These are phyloP conservation scores for Colletotrichum simmondsii DNA, from an alignment of 2,329 filamentous ascomycete species.

Conservation along the genomic window DNA sequence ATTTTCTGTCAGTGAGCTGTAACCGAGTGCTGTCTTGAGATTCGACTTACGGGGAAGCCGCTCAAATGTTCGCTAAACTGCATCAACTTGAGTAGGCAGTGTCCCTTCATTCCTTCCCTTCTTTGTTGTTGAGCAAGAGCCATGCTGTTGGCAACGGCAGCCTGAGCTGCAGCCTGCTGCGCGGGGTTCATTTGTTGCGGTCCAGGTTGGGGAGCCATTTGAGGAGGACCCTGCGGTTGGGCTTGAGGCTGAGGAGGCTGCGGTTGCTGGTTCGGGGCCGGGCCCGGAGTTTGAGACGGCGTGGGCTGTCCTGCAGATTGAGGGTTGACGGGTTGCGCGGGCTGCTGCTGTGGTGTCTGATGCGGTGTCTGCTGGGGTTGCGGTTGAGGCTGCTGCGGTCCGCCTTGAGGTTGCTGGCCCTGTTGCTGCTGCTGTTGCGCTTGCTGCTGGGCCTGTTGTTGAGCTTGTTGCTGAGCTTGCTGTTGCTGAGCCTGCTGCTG, in stretches of 20 bases:
- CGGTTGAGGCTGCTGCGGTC: slow-evolving; percentile 47
- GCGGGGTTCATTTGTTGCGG: slow-evolving; percentile 39
- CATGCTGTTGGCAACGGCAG: slow-evolving; percentile 47
- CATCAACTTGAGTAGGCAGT: slow-evolving; percentile 69
- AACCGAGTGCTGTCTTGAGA: neutral
- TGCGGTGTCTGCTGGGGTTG: slow-evolving; percentile 45
- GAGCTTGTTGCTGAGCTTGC: slow-evolving; percentile 48
- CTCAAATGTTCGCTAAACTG: slow-evolving; percentile 73
- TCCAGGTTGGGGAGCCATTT: slow-evolving; percentile 48
- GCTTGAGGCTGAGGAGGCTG: slow-evolving; percentile 46
- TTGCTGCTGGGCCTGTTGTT: slow-evolving; percentile 50
- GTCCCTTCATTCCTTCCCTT: slow-evolving; percentile 63
- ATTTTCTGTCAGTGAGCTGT: slow-evolving; percentile 12
- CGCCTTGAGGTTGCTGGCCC: slow-evolving; percentile 42
- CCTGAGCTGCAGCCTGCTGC: slow-evolving; percentile 35
- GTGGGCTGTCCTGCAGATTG: slow-evolving; percentile 36
- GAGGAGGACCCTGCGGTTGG: slow-evolving; percentile 41
- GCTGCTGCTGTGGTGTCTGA: slow-evolving; percentile 36
- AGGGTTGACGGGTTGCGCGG: slow-evolving; percentile 33
- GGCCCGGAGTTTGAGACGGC: slow-evolving; percentile 35
- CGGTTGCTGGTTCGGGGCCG: slow-evolving; percentile 35
- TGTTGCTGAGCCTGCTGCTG: slow-evolving; percentile 43
- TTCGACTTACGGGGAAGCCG: slow-evolving; percentile 61
- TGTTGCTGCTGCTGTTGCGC: slow-evolving; percentile 45
- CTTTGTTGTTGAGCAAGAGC: slow-evolving; percentile 56